Percentiles rank a stretch among this genome's conserved stretches.
Conservation (phyloP, 129 eudicot genomes). For the Artemisia argyi region DNA sequence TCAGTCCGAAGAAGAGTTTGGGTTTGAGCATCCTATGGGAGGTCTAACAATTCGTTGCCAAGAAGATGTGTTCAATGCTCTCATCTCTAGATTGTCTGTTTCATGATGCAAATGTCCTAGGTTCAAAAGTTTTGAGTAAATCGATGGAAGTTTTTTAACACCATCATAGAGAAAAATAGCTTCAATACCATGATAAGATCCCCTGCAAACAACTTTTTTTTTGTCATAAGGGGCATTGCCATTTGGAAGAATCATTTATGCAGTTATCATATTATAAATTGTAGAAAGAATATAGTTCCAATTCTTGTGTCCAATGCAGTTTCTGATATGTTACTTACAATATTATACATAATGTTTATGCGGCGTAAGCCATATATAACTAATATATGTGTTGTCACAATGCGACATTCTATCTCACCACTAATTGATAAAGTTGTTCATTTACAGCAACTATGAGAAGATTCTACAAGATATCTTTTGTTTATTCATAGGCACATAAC, state of each 20-base stretch:
- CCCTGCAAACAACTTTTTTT: conserved; percentile 28
- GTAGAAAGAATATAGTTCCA: conserved; percentile 20
- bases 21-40: conserved; percentile 65
- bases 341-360: neutral
- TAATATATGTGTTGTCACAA: neutral
- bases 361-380: neutral
- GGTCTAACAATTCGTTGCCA: conserved; percentile 80
- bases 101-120: conserved; percentile 25
- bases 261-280: conserved; percentile 14
- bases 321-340: neutral
- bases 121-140: neutral
- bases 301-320: conserved; percentile 5
- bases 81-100: conserved; percentile 41
- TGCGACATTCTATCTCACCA: neutral
- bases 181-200: conserved; percentile 29
- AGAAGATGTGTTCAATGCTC: conserved; percentile 48
- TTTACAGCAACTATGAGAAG: neutral
- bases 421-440: neutral
- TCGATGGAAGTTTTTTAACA: conserved; percentile 6
- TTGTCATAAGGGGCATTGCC: conserved; percentile 13
- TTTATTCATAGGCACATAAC: too few species aligned
- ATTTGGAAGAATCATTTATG: conserved; percentile 3
- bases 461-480: too few species aligned
- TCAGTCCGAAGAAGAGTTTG: conserved; percentile 63
- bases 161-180: conserved; percentile 25